Conservation (phyloP, 1,284 basidiomycete species). For the Mycena citricolor region DNA sequence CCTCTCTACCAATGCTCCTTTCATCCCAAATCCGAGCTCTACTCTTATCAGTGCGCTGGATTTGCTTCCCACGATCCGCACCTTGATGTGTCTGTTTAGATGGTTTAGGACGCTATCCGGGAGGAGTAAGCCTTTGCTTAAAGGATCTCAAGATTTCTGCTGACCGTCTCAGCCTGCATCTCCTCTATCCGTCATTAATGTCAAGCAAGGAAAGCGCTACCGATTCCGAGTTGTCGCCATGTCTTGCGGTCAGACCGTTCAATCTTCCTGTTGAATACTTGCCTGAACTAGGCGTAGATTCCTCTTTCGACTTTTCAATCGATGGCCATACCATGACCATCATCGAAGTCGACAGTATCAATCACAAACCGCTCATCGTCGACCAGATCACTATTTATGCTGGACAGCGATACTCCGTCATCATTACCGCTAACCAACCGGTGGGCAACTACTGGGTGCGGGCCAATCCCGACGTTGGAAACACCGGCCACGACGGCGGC, state of each 20-base stretch:
- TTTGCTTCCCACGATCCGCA: slow-evolving; percentile 2
- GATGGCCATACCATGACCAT: slow-evolving; percentile 44
- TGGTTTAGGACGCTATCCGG: slow-evolving; percentile 18
- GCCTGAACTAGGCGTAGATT: background rate
- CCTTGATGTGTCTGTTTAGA: slow-evolving; percentile 16
- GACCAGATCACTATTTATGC: slow-evolving; percentile 33
- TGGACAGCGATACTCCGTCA: slow-evolving; percentile 42
- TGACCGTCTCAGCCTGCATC: slow-evolving; percentile 7
- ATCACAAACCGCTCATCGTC: slow-evolving; percentile 36
- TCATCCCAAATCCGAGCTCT: slow-evolving; percentile 3
- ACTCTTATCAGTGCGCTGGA: slow-evolving; percentile 3
- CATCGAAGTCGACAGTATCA: slow-evolving; percentile 47
- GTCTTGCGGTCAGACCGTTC: slow-evolving; percentile 1
- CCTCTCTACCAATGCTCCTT: background rate
- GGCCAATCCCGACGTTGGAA: slow-evolving; percentile 1
- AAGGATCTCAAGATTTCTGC: background rate
- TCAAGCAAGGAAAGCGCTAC: background rate
- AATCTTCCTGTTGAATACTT: background rate
- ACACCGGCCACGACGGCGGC: slow-evolving; percentile 7
- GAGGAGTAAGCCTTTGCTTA: slow-evolving; percentile 8
- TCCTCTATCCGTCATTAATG: slow-evolving; percentile 23
- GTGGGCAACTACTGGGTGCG: slow-evolving; percentile 17
- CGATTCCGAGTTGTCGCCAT: slow-evolving; percentile 8
- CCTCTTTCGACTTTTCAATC: slow-evolving; percentile 34
- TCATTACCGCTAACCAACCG: slow-evolving; percentile 33